Percentiles rank a stretch among this genome's conserved stretches.
Conservation (phyloP, 768 basidiomycete species). For the Boletus sensibilis region DNA sequence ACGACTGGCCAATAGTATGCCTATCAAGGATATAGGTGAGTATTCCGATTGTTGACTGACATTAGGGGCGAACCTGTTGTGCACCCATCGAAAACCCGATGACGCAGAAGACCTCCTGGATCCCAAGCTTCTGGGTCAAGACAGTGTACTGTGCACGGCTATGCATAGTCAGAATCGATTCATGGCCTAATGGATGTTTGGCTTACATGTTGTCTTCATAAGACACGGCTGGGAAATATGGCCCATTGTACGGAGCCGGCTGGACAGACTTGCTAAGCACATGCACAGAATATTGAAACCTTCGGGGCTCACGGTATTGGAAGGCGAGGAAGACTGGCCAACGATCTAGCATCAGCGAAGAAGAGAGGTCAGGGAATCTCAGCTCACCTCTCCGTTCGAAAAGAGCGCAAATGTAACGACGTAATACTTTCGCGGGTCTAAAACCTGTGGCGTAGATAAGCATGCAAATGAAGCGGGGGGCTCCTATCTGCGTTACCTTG, state of each 20-base stretch:
- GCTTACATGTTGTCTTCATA: conserved; percentile 58
- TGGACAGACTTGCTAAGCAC: conserved; percentile 19
- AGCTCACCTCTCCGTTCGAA: conserved; percentile 55
- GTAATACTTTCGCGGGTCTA: conserved; percentile 52
- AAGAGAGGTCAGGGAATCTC: neutral
- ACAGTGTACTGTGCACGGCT: conserved; percentile 57
- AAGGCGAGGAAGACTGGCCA: conserved; percentile 56
- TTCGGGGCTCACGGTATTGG: conserved; percentile 38
- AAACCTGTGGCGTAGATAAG: conserved; percentile 32
- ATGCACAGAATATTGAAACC: neutral
- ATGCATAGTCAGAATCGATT: neutral
- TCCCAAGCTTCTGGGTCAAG: conserved; percentile 44
- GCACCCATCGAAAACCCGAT: conserved; percentile 62
- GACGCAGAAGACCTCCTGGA: conserved; percentile 45
- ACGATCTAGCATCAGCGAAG: neutral
- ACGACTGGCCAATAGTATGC: conserved; percentile 57
- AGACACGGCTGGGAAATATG: conserved; percentile 54
- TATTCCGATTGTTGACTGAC: neutral
- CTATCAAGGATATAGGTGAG: conserved; percentile 24
- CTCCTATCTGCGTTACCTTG: conserved; percentile 36
- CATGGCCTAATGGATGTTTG: neutral
- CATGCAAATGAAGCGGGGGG: neutral
- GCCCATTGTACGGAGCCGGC: conserved; percentile 57
- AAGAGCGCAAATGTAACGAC: conserved; percentile 58
- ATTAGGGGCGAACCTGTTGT: conserved; percentile 38